Evolutionary conservation across 75 land plant genomes (phyloP).

Genomic region (Pinus taeda): DNA sequence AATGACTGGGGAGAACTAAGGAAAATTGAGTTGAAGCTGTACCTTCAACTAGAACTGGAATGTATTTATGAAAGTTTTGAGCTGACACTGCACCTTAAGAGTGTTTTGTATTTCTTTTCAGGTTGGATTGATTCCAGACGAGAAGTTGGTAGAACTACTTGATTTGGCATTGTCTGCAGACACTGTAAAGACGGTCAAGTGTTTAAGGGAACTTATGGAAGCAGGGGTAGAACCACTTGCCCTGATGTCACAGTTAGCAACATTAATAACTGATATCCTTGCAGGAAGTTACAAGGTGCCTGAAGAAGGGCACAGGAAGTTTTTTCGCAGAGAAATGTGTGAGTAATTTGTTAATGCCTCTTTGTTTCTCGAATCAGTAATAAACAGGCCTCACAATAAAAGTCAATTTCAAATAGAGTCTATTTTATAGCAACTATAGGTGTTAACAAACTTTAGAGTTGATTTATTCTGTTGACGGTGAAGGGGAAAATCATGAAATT

Average conservation of each 20-base stretch:
- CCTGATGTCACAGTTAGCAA: constrained; percentile 93
- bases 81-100: not conserved
- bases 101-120: constrained; percentile 14
- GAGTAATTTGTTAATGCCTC: constrained; percentile 26
- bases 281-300: constrained; percentile 74
- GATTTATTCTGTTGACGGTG: not conserved
- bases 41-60: not conserved
- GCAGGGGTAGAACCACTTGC: constrained; percentile 89
- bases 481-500: constrained; percentile 1
- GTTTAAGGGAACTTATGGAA: constrained; percentile 77
- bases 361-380: not conserved
- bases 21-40: not conserved
- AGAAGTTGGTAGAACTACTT: constrained; percentile 82
- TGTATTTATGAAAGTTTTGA: not conserved
- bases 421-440: not conserved
- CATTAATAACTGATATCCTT: constrained; percentile 88
- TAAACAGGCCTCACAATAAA: not conserved
- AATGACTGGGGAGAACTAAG: not conserved
- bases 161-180: constrained; percentile 94
- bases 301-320: constrained; percentile 55
- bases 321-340: constrained; percentile 72
- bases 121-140: constrained; percentile 91
- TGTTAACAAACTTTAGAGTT: not conserved
- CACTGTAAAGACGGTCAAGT: constrained; percentile 84
- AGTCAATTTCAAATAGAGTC: not conserved